Conservation (phyloP, 2,329 filamentous ascomycete genomes). For the Chaetomium strumarium region DNA sequence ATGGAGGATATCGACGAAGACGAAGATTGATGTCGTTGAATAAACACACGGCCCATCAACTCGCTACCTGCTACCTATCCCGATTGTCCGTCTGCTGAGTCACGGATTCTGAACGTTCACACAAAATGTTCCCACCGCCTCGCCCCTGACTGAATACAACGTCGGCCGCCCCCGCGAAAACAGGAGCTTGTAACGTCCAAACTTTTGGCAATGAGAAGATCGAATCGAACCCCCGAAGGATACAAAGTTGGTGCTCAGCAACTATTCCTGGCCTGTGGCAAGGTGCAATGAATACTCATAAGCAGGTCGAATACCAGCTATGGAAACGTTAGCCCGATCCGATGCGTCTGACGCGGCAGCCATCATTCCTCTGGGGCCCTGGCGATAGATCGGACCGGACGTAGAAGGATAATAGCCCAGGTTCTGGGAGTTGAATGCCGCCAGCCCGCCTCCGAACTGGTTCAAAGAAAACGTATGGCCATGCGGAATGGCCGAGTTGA, state of each 20-base stretch:
- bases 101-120: background rate
- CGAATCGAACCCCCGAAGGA: background rate
- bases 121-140: background rate
- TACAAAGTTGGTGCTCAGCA: background rate
- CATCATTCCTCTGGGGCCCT: background rate
- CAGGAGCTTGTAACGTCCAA: background rate
- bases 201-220: background rate
- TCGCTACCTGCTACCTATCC: background rate
- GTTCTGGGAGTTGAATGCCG: background rate
- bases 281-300: constrained; percentile 8
- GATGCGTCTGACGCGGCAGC: background rate
- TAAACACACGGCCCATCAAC: background rate
- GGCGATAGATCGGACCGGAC: constrained; percentile 1
- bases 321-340: background rate
- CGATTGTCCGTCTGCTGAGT: background rate
- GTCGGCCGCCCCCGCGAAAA: background rate
- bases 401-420: constrained; percentile 6
- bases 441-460: constrained; percentile 3
- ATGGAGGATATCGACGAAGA: constrained; percentile 19
- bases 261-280: background rate
- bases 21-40: constrained; percentile 7
- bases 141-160: background rate
- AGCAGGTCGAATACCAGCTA: background rate
- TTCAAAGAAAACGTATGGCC: background rate
- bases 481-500: background rate